These are phyloP conservation scores for Arthroderma uncinatum DNA, from an alignment of 2,329 filamentous ascomycete genomes.

Conservation along the genomic window DNA sequence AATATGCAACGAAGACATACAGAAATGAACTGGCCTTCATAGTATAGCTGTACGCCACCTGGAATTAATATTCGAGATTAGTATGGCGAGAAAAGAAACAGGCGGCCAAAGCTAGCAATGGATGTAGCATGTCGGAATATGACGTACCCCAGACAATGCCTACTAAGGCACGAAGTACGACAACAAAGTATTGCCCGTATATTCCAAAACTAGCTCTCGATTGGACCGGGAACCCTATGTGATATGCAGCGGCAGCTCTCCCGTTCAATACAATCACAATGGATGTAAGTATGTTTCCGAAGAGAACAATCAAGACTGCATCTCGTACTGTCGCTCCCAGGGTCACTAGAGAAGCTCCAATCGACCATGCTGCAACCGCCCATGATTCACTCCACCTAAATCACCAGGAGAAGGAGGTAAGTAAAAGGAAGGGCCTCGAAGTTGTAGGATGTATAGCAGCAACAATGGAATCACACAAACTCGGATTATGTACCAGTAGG, in stretches of 20 bases:
- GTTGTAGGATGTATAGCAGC: background rate
- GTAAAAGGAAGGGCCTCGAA: background rate
- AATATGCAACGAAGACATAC: constrained; percentile 22
- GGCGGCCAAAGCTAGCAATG: background rate
- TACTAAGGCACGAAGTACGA: constrained; percentile 14
- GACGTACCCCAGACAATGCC: constrained; percentile 17
- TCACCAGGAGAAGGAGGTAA: background rate
- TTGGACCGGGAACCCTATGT: constrained; percentile 17
- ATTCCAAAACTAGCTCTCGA: constrained; percentile 15
- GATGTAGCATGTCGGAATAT: background rate
- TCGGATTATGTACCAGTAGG: constrained; percentile 15
- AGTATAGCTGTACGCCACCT: constrained; percentile 19
- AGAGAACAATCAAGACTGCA: constrained; percentile 17
- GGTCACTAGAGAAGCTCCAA: constrained; percentile 17
- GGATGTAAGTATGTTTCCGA: constrained; percentile 17
- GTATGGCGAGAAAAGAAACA: background rate
- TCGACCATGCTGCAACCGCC: constrained; percentile 18
- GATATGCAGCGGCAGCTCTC: constrained; percentile 14
- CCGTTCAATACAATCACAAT: constrained; percentile 18
- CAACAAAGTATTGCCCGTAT: constrained; percentile 17
- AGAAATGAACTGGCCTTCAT: constrained; percentile 19
- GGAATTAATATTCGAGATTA: background rate
- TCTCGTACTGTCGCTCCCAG: constrained; percentile 17
- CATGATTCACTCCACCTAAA: constrained; percentile 19
- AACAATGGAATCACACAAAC: background rate